phyloP scores from a whole-genome alignment of 768 basidiomycete genomes.

The Hericium erinaceus region DNA sequence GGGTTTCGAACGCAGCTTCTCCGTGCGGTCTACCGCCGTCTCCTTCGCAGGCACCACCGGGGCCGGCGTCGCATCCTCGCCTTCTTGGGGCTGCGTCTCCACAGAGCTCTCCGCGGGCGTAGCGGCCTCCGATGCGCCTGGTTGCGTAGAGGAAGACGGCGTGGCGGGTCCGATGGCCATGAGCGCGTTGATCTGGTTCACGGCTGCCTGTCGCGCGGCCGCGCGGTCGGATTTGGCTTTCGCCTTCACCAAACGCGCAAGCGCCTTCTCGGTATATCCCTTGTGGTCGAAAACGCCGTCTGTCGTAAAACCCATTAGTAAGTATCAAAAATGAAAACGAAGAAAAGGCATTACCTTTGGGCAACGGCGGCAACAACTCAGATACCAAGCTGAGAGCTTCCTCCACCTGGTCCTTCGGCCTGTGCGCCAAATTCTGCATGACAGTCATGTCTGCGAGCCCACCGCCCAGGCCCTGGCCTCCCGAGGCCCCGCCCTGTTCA shows the following conservation, averaged over 20 bases:
- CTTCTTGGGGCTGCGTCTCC: conserved; percentile 4
- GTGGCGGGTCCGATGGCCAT: conserved; percentile 3
- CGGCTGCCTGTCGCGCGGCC: conserved; percentile 47
- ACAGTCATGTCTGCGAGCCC: conserved; percentile 95
- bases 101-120: conserved; percentile 18
- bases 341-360: conserved; percentile 55
- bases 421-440: conserved; percentile 93
- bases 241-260: conserved; percentile 67
- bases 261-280: conserved; percentile 78
- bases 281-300: conserved; percentile 96
- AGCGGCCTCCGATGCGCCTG: conserved; percentile 27
- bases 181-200: conserved; percentile 4
- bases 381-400: conserved; percentile 84
- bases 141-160: conserved; percentile 16
- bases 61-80: conserved; percentile 3
- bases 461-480: conserved; percentile 76
- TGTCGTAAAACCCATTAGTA: conserved; percentile 18
- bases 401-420: conserved; percentile 95
- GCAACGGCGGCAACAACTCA: conserved; percentile 87
- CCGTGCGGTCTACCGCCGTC: conserved; percentile 47
- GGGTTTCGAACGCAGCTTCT: conserved; percentile 65
- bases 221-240: conserved; percentile 78
- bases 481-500: conserved; percentile 51
- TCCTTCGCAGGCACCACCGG: conserved; percentile 19
- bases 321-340: not conserved